Evolutionary conservation across 495 filamentous ascomycete genomes (phyloP), one percentile per base, ranked within the genome.

Genomic region (Oidiodendron maius): DNA sequence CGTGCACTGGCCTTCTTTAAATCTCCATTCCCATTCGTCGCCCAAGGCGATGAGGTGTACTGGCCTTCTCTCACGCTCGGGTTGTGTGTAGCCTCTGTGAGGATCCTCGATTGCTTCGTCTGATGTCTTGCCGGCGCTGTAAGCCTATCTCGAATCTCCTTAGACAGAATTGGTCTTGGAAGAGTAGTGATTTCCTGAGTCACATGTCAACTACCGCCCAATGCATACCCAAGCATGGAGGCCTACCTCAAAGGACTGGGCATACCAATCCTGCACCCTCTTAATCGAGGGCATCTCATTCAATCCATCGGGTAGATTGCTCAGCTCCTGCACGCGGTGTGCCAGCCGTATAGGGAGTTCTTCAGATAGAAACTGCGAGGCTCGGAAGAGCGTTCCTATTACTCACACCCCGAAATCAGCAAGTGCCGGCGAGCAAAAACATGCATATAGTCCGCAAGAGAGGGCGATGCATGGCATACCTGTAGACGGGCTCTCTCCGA

Each of bases 251-350:
- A 98, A 97, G 44, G 94, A 97, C 70, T 98, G 94, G 51, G 93
- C 94, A 68, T 98, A 98, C 93, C 93, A 98, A 55, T 96, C 90
- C 66, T 87, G 81, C 44, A 98, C 93, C 64, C 82, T 90, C 65
- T 85, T 83, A 46, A 98, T 96, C 13, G 91, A 96, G 25, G 91
- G 88, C 93, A 97, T 98, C 50, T 97, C 89, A 64, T 88, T 96
- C 50, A 98, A 78, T 46, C 94, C 93, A 78, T 97, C 93, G n/a
- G 93, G 93, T 4, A 98, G 72, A 63, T 86, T 83, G 10, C 83
- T 80, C 50, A 98, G 80, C 66, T 98, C 93, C 64, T 93, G 86
- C 50, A 98, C 93, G 45, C 93, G 84, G 60, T 98, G 94, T 45
- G 93, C 93, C 43, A 98, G 78, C 22, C 93, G 89, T 59, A 98